phyloP scores from a whole-genome alignment of 176 grass and related monocot genomes.

The Avena sativa region DNA sequence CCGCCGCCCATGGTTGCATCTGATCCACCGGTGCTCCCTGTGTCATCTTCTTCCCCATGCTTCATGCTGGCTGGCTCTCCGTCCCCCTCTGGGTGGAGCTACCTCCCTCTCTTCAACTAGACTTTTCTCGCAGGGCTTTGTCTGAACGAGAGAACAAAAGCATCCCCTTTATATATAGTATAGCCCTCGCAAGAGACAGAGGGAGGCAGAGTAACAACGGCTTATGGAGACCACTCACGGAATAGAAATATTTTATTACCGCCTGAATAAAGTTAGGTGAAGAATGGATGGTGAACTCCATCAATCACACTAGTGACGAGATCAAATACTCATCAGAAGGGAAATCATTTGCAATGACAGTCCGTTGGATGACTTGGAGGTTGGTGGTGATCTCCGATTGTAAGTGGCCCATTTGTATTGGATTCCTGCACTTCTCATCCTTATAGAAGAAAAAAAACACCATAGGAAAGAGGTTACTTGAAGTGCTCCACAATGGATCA shows the following conservation, averaged over 20 bases:
- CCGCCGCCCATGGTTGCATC: constrained; percentile 45
- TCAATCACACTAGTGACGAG: constrained; percentile 33
- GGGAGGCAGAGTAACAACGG: background rate
- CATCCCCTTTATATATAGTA: constrained; percentile 43
- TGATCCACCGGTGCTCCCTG: constrained; percentile 28
- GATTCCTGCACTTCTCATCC: constrained; percentile 39
- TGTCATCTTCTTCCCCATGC: constrained; percentile 45
- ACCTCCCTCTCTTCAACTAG: background rate
- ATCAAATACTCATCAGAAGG: constrained; percentile 30
- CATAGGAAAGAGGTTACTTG: constrained; percentile 34
- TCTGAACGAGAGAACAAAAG: constrained; percentile 26
- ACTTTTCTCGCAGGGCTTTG: constrained; percentile 20
- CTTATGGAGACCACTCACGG: constrained; percentile 41
- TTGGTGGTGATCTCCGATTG: constrained; percentile 34
- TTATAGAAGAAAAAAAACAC: constrained; percentile 6
- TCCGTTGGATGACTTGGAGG: constrained; percentile 30
- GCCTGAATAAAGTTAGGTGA: constrained; percentile 37
- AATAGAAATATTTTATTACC: constrained; percentile 18
- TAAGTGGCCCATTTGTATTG: constrained; percentile 40
- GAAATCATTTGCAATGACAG: constrained; percentile 13
- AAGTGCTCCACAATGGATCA: constrained; percentile 16
- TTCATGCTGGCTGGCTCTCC: constrained; percentile 29
- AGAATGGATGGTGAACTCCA: constrained; percentile 37
- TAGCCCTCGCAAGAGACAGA: background rate
- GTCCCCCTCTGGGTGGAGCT: constrained; percentile 37